A percentile compares a stretch with the other conserved stretches of the same genome.
Conservation (phyloP, 2,329 filamentous ascomycete species). For the Gliomastix tumulicola region DNA sequence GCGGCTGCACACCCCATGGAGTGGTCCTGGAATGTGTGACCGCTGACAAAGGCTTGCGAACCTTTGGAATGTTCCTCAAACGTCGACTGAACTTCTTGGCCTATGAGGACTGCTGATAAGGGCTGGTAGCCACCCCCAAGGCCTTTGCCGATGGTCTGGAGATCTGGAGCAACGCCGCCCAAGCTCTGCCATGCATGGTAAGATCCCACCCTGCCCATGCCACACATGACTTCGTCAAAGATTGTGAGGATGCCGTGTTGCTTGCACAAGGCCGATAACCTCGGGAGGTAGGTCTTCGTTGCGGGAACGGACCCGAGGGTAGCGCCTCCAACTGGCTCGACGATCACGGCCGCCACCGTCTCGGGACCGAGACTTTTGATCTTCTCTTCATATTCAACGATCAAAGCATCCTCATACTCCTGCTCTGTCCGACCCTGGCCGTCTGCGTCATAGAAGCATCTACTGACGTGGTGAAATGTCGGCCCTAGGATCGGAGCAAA, state of each 20-base stretch:
- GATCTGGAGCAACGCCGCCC: constrained; percentile 36
- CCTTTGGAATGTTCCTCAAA: constrained; percentile 7
- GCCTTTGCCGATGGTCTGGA: constrained; percentile 53
- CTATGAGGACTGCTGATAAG: constrained; percentile 47
- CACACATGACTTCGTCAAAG: constrained; percentile 57
- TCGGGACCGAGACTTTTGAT: constrained; percentile 31
- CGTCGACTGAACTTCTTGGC: constrained; percentile 18
- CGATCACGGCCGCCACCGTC: constrained; percentile 33
- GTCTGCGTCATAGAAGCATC: constrained; percentile 6
- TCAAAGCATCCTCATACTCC: constrained; percentile 25
- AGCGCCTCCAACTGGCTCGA: constrained; percentile 35
- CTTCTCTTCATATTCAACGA: constrained; percentile 33
- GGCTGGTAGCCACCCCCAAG: constrained; percentile 49
- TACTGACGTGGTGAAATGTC: constrained; percentile 10
- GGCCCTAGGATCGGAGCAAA: constrained; percentile 12
- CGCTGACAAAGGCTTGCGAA: constrained; percentile 38
- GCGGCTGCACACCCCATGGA: constrained; percentile 28
- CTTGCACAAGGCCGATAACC: constrained; percentile 38
- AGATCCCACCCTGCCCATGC: constrained; percentile 51
- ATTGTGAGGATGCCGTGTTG: constrained; percentile 43
- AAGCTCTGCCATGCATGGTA: constrained; percentile 57
- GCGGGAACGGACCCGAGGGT: constrained; percentile 43
- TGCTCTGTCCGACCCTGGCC: constrained; percentile 14
- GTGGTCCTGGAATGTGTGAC: constrained; percentile 45
- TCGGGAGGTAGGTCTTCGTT: constrained; percentile 40